A percentile compares a stretch with the other conserved stretches of the same genome.
These are phyloP conservation scores for Debaryomyces fabryi DNA, from an alignment of 1,139 yeast genomes.

Conservation along the genomic window DNA sequence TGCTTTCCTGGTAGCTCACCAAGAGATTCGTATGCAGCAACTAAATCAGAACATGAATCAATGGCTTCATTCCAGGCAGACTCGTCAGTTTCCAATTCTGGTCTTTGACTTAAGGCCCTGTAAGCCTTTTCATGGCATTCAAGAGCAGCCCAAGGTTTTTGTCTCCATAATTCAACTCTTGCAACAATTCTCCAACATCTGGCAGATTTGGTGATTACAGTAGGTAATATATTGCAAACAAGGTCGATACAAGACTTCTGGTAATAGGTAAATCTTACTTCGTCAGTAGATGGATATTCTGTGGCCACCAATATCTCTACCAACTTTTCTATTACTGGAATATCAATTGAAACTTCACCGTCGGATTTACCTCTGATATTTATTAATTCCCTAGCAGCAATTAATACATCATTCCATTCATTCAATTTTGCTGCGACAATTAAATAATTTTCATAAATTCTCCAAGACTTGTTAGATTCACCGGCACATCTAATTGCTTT, in stretches of 20 bases:
- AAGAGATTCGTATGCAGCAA: slow-evolving; percentile 83
- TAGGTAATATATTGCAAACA: slow-evolving; percentile 66
- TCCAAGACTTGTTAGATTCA: slow-evolving; percentile 74
- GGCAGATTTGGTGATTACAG: slow-evolving; percentile 68
- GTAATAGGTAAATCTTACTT: slow-evolving; percentile 51
- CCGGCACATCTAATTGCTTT: slow-evolving; percentile 73
- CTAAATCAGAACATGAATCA: slow-evolving; percentile 75
- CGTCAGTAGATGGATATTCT: slow-evolving; percentile 49
- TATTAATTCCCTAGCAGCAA: slow-evolving; percentile 65
- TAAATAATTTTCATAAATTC: slow-evolving; percentile 86
- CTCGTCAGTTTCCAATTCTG: slow-evolving; percentile 67
- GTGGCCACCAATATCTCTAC: slow-evolving; percentile 63
- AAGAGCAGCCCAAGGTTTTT: slow-evolving; percentile 83
- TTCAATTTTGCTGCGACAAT: slow-evolving; percentile 77
- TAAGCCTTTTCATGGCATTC: slow-evolving; percentile 88
- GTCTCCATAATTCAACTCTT: slow-evolving; percentile 84
- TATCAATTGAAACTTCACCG: slow-evolving; percentile 71
- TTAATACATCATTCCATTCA: slow-evolving; percentile 86
- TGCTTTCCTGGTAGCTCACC: slow-evolving; percentile 88
- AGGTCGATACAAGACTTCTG: slow-evolving; percentile 73
- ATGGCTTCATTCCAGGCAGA: slow-evolving; percentile 77
- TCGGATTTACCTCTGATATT: slow-evolving; percentile 53
- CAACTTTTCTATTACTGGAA: slow-evolving; percentile 74
- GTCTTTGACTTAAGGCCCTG: slow-evolving; percentile 66
- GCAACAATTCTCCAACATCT: slow-evolving; percentile 85